Percentiles rank a stretch among this genome's conserved stretches.
phyloP scores from a whole-genome alignment of 2,329 filamentous ascomycete species.

The Xylaria sp. region DNA sequence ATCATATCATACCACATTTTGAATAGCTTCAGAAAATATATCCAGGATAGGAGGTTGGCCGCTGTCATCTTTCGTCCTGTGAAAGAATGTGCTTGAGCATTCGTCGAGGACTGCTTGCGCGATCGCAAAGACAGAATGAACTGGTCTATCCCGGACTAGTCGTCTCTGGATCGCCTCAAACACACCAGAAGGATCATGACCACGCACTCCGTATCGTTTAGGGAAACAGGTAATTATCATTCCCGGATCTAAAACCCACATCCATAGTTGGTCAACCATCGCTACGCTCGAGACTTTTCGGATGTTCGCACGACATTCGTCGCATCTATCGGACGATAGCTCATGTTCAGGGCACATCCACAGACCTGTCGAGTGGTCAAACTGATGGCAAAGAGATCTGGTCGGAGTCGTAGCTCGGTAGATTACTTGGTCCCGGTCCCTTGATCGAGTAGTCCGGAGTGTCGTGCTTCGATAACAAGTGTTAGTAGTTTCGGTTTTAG shows the following conservation, averaged over 20 bases:
- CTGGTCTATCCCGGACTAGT: conserved; percentile 13
- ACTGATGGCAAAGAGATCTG: background rate
- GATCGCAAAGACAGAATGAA: conserved; percentile 19
- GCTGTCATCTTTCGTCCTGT: conserved; percentile 47
- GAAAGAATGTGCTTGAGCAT: conserved; percentile 52
- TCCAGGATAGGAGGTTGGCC: conserved; percentile 49
- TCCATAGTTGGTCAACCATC: conserved; percentile 40
- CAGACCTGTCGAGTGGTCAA: background rate
- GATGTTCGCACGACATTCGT: conserved; percentile 14
- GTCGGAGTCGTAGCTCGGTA: conserved; percentile 34
- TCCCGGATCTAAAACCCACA: conserved; percentile 40
- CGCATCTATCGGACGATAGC: background rate
- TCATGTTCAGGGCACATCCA: conserved; percentile 12
- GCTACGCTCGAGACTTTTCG: conserved; percentile 30
- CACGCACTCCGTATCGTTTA: conserved; percentile 52
- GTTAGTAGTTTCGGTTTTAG: background rate
- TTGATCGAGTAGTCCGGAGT: conserved; percentile 42
- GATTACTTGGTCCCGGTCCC: conserved; percentile 40
- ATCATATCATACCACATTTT: conserved; percentile 39
- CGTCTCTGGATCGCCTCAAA: conserved; percentile 50
- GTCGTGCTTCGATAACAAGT: conserved; percentile 36
- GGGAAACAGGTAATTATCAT: conserved; percentile 54
- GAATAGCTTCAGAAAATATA: conserved; percentile 48
- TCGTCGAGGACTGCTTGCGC: conserved; percentile 51
- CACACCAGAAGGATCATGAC: conserved; percentile 51